These are phyloP conservation scores for Mollisiaceae sp. DNA, from an alignment of 2,329 filamentous ascomycete genomes.

Conservation along the genomic window DNA sequence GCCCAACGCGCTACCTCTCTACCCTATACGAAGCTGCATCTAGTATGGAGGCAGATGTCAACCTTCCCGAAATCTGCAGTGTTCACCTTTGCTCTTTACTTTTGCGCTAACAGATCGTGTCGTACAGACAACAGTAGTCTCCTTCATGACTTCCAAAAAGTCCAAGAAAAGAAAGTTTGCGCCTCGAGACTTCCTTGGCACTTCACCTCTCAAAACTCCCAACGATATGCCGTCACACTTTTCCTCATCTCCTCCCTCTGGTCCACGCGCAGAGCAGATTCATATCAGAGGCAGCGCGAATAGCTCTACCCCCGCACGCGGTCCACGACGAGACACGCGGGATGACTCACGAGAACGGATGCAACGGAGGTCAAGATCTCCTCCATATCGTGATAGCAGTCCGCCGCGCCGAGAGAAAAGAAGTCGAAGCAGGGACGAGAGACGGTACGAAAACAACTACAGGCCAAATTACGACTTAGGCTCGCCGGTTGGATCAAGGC, in stretches of 20 bases:
- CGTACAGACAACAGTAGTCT: not conserved
- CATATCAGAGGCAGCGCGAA: not conserved
- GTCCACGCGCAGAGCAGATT: not conserved
- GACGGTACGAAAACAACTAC: slow-evolving; percentile 8
- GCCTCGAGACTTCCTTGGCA: not conserved
- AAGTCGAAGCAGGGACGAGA: not conserved
- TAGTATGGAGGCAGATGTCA: too few relatives aligned
- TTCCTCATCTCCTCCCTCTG: not conserved
- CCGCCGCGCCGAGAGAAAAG: not conserved
- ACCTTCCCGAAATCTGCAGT: not conserved
- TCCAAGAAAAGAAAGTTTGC: not conserved
- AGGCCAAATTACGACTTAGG: not conserved
- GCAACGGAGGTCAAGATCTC: not conserved
- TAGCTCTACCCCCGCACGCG: not conserved
- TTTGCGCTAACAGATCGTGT: not conserved
- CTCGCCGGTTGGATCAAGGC: not conserved
- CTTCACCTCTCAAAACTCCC: not conserved
- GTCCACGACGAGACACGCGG: not conserved
- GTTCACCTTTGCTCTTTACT: not conserved
- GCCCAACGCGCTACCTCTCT: too few relatives aligned
- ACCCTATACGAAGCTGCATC: too few relatives aligned
- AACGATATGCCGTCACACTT: not conserved
- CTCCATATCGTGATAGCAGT: not conserved
- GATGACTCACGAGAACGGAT: not conserved
- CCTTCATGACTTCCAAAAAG: slow-evolving; percentile 11